Evolutionary conservation across 257 asterid species (phyloP).

Genomic region (Forsythia suspensa): DNA sequence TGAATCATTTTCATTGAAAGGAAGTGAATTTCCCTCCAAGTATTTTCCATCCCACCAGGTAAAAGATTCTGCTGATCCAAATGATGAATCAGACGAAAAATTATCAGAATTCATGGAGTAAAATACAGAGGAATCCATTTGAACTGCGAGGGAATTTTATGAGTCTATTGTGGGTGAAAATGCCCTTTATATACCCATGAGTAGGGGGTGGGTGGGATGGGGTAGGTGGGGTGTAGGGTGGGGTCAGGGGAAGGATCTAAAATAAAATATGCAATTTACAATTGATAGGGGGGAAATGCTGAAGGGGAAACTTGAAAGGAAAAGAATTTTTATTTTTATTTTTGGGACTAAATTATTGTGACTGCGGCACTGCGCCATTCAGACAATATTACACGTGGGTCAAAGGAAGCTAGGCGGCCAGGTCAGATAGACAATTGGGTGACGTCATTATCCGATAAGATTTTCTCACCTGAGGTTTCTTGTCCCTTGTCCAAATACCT

Average conservation of each 20-base stretch:
- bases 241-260: neutral
- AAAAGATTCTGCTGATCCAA: conserved; percentile 27
- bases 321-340: conserved; percentile 8
- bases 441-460: conserved; percentile 21
- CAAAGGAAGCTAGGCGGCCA: conserved; percentile 39
- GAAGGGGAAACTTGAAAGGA: neutral
- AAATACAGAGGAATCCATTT: conserved; percentile 38
- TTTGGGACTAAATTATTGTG: conserved; percentile 29
- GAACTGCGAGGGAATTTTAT: neutral
- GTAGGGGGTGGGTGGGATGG: neutral
- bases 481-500: conserved; percentile 6
- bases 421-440: conserved; percentile 23
- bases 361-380: neutral
- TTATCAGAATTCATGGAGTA: conserved; percentile 23
- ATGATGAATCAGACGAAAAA: conserved; percentile 33
- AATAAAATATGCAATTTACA: neutral
- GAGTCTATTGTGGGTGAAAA: conserved; percentile 12
- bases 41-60: conserved; percentile 11
- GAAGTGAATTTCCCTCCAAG: conserved; percentile 27
- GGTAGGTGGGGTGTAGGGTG: neutral
- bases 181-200: conserved; percentile 26
- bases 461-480: neutral
- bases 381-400: conserved; percentile 34
- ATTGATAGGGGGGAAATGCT: too few species aligned
- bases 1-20: conserved; percentile 49